Evolutionary conservation across 2,329 filamentous ascomycete species (phyloP).

Genomic region (Cercospora sp.): DNA sequence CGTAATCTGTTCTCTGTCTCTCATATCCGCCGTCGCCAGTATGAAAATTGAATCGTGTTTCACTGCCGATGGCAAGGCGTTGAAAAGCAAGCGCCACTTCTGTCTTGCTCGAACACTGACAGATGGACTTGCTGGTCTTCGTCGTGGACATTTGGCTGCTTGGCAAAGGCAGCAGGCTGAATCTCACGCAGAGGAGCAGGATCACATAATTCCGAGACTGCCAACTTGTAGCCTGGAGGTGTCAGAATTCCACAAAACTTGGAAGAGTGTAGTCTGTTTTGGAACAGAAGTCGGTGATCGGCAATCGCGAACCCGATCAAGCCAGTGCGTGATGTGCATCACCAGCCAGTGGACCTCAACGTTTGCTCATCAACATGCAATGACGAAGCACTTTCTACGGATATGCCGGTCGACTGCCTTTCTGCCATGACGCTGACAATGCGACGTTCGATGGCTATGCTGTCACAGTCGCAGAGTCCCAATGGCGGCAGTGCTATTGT

Average conservation of each 20-base stretch:
- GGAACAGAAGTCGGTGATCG: not conserved
- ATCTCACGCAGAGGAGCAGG: too few species aligned
- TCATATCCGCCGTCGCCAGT: not conserved
- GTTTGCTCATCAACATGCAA: constrained; percentile 9
- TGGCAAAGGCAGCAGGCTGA: too few species aligned
- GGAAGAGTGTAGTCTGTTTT: not conserved
- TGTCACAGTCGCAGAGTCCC: not conserved
- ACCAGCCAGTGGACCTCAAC: constrained; percentile 14
- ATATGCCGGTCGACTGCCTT: constrained; percentile 6
- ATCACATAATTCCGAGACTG: too few species aligned
- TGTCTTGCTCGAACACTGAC: not conserved
- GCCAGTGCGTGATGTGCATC: constrained; percentile 13
- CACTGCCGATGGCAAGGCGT: not conserved
- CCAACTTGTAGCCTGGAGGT: too few species aligned
- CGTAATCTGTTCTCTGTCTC: not conserved
- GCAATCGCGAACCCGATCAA: not conserved
- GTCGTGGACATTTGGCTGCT: too few species aligned
- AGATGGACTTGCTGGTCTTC: too few species aligned
- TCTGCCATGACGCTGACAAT: not conserved
- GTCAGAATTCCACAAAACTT: not conserved
- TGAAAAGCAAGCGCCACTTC: not conserved
- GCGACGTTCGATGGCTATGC: not conserved
- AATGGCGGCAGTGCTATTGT: not conserved
- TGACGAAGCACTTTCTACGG: constrained; percentile 6
- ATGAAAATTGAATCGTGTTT: not conserved